Conservation (phyloP, 2,329 filamentous ascomycete genomes). For the Epichloe gansuensis region DNA sequence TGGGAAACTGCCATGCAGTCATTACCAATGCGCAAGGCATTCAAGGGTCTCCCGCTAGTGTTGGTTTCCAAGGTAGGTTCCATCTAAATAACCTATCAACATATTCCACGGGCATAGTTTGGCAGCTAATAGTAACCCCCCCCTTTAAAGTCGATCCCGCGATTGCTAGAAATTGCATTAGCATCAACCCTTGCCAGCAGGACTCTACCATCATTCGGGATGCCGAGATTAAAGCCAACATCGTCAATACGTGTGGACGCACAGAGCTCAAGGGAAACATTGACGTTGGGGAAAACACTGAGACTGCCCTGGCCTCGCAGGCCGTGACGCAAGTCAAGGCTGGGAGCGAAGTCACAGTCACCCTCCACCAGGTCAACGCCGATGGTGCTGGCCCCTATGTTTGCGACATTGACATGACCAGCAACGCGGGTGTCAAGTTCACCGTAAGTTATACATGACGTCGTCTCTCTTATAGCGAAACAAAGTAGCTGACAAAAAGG, state of each 20-base stretch:
- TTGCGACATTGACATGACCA: slow-evolving; percentile 39
- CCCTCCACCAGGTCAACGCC: slow-evolving; percentile 8
- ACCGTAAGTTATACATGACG: neutral
- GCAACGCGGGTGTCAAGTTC: slow-evolving; percentile 21
- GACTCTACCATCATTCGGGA: slow-evolving; percentile 52
- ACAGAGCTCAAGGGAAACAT: slow-evolving; percentile 49
- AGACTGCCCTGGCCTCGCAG: slow-evolving; percentile 33
- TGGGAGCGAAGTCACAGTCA: slow-evolving; percentile 26
- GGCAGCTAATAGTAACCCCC: neutral
- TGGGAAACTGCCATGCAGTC: slow-evolving; percentile 26
- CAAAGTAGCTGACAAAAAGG: neutral
- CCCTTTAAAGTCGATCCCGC: slow-evolving; percentile 31
- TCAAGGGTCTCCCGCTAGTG: slow-evolving; percentile 30
- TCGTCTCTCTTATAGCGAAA: neutral
- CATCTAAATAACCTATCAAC: too few relatives aligned
- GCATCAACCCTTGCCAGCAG: slow-evolving; percentile 52
- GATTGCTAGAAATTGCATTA: slow-evolving; percentile 49
- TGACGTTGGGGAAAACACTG: slow-evolving; percentile 43
- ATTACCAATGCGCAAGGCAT: slow-evolving; percentile 34
- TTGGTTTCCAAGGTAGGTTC: slow-evolving; percentile 34
- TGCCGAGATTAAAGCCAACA: slow-evolving; percentile 36
- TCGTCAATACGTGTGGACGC: slow-evolving; percentile 48
- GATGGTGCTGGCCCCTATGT: slow-evolving; percentile 30
- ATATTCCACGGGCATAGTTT: too few relatives aligned
- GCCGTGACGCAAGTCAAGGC: slow-evolving; percentile 36